Conservation (phyloP, 225 moss, liverwort and hornwort species). For the Marchantia paleacea region DNA sequence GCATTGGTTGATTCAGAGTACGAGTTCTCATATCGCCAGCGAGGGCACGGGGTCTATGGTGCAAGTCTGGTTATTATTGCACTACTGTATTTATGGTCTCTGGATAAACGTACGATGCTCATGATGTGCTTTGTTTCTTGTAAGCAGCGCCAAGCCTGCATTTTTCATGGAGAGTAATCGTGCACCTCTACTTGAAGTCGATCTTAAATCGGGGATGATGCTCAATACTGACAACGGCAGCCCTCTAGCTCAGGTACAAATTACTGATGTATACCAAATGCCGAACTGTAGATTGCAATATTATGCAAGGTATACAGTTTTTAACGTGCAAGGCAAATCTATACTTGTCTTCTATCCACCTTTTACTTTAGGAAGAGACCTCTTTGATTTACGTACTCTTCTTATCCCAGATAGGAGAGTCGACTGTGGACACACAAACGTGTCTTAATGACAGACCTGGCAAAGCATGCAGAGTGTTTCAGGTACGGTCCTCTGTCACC, state of each 20-base stretch:
- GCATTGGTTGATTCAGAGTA: too few species aligned
- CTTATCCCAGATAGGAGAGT: conserved; percentile 58
- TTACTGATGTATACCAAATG: background rate
- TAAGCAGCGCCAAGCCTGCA: conserved; percentile 70
- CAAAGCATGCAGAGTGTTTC: conserved; percentile 79
- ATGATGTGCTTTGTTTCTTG: background rate
- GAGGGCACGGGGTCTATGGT: too few species aligned
- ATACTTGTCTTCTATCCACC: background rate
- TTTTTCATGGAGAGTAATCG: conserved; percentile 90
- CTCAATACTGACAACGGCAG: conserved; percentile 86
- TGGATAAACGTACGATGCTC: background rate
- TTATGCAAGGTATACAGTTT: background rate
- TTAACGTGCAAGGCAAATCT: background rate
- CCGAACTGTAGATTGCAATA: background rate
- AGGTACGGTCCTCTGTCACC: conserved; percentile 45
- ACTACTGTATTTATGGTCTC: too few species aligned
- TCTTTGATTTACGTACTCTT: background rate
- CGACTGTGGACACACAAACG: conserved; percentile 31
- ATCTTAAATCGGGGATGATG: conserved; percentile 74
- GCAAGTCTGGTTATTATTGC: too few species aligned
- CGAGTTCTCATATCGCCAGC: too few species aligned
- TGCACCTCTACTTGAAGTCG: conserved; percentile 94
- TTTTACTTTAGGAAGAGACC: background rate
- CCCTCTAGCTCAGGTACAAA: conserved; percentile 74
- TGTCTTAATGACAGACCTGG: conserved; percentile 31